These are phyloP conservation scores for Calocera viscosa DNA, from an alignment of 768 basidiomycete genomes.

Conservation along the genomic window DNA sequence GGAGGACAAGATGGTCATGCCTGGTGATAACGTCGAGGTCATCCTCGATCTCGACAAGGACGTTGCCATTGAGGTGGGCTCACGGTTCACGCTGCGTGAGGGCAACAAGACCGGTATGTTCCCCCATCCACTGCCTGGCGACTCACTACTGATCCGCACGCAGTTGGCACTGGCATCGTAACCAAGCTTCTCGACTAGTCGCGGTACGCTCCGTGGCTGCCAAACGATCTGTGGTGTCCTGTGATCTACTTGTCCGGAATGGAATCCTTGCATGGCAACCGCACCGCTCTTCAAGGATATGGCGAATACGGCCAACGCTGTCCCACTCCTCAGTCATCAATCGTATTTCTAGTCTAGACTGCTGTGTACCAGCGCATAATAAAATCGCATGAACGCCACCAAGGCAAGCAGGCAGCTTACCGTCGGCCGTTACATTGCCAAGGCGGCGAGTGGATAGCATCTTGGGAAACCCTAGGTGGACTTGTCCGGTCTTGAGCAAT, in stretches of 20 bases:
- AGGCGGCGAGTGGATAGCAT: no score
- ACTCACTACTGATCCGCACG: conserved; percentile 11
- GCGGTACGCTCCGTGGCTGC: neutral
- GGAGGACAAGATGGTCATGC: conserved; percentile 93
- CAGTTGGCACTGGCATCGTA: conserved; percentile 90
- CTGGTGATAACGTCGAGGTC: conserved; percentile 95
- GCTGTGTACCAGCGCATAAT: neutral
- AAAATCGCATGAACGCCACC: neutral
- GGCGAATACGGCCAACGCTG: neutral
- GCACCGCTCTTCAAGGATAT: neutral
- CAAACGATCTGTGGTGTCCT: neutral
- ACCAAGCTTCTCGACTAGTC: conserved; percentile 53
- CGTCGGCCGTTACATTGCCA: no score
- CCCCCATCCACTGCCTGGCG: conserved; percentile 13
- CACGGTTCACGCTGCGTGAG: conserved; percentile 87
- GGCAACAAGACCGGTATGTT: conserved; percentile 83
- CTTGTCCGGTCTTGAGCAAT: no score
- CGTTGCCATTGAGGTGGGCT: conserved; percentile 79
- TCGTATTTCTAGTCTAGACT: neutral
- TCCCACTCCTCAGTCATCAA: conserved; percentile 2
- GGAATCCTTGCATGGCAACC: neutral
- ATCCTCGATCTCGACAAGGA: conserved; percentile 70
- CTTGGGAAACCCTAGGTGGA: no score
- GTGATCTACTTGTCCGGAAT: neutral
- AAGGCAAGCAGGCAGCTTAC: no score